Conservation (phyloP, 306 rosid species). For the Lupinus albus region DNA sequence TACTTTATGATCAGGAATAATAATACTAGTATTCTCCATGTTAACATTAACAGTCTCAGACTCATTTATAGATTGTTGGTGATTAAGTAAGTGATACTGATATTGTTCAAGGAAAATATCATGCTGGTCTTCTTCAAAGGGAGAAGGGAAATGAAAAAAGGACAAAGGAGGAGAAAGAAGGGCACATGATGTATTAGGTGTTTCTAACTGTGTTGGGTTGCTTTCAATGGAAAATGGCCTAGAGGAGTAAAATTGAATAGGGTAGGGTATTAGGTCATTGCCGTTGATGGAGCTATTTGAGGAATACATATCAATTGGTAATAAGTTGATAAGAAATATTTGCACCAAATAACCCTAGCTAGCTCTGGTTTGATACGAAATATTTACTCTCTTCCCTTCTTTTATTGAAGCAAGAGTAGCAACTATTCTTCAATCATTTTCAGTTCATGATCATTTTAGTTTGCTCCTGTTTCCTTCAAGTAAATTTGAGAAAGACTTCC, state of each 20-base stretch:
- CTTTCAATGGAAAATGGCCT: conserved; percentile 49
- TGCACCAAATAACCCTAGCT: conserved; percentile 53
- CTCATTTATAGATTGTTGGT: conserved; percentile 17
- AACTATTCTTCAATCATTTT: conserved; percentile 43
- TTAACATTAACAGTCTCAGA: conserved; percentile 2
- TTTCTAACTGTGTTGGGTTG: conserved; percentile 18
- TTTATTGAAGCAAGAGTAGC: neutral
- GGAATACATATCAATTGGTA: conserved; percentile 51
- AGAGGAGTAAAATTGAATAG: conserved; percentile 48
- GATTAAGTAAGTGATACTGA: conserved; percentile 42
- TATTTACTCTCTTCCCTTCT: neutral
- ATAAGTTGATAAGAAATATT: neutral
- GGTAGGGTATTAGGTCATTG: conserved; percentile 51
- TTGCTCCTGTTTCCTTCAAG: conserved; percentile 37
- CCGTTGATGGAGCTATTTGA: conserved; percentile 45
- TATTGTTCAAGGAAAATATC: conserved; percentile 38
- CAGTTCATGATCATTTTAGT: conserved; percentile 28
- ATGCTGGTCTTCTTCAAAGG: conserved; percentile 47
- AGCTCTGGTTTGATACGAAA: conserved; percentile 44
- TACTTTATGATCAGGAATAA: neutral
- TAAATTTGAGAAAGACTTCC: conserved; percentile 48
- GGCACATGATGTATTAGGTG: neutral
- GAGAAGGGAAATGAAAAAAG: conserved; percentile 56
- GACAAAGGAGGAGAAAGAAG: conserved; percentile 41
- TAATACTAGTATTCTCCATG: neutral